Percentiles rank a stretch among this genome's conserved stretches.
phyloP scores from a whole-genome alignment of 176 grass and related monocot species.

The Thinopyrum elongatum region DNA sequence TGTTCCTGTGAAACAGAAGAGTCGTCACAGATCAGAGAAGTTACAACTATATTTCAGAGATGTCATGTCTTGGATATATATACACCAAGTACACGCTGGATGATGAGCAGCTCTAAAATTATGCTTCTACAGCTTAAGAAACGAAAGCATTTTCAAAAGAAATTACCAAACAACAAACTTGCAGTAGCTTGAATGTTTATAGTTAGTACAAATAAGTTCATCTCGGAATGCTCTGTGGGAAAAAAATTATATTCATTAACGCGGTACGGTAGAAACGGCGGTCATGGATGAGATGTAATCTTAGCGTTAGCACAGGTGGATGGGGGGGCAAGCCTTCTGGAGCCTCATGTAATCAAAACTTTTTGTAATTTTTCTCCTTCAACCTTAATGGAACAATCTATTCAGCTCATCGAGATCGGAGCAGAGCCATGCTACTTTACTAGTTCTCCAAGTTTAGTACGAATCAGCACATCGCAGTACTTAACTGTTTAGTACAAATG shows the following conservation, averaged over 20 bases:
- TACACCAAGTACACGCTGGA: not conserved
- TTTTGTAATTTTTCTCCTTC: too few species aligned
- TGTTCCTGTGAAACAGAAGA: constrained; percentile 58
- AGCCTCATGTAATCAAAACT: too few species aligned
- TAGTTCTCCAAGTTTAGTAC: not conserved
- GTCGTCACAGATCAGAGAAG: not conserved
- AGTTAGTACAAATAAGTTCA: not conserved
- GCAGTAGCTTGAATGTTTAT: not conserved
- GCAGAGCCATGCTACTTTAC: not conserved
- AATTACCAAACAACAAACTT: not conserved
- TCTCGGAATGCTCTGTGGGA: not conserved
- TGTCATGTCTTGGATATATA: not conserved
- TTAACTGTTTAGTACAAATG: not conserved
- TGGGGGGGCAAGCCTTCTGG: too few species aligned
- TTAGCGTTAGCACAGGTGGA: too few species aligned
- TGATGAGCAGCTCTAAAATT: not conserved
- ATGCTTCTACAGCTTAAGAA: not conserved
- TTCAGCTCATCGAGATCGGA: not conserved
- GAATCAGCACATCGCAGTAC: not conserved
- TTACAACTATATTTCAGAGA: not conserved
- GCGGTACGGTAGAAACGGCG: too few species aligned
- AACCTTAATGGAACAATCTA: not conserved
- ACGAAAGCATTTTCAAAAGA: not conserved
- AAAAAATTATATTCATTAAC: not conserved
- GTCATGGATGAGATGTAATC: too few species aligned